A percentile compares a stretch with the other conserved stretches of the same genome.
phyloP scores from a whole-genome alignment of 257 asterid species.

The Eucommia ulmoides region DNA sequence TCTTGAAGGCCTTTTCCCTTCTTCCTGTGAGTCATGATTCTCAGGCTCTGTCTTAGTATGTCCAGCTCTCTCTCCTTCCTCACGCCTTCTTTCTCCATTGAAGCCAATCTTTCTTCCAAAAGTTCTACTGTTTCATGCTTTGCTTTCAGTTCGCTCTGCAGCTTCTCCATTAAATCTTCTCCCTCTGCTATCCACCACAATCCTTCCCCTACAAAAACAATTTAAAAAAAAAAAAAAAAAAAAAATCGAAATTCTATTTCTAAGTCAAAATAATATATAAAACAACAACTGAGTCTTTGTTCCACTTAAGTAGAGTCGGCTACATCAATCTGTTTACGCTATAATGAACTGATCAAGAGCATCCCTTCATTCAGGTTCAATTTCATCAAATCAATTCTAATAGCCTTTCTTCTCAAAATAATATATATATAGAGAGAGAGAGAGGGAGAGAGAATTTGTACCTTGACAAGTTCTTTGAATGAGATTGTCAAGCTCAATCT shows the following conservation, averaged over 20 bases:
- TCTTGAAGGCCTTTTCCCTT: neutral
- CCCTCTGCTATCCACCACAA: neutral
- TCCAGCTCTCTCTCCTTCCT: neutral
- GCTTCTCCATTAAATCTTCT: neutral
- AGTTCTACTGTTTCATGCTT: neutral
- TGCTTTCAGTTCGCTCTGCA: neutral
- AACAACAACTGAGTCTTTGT: neutral
- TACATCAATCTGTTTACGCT: neutral
- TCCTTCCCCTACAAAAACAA: neutral
- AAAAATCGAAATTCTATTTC: neutral
- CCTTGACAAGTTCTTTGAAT: neutral
- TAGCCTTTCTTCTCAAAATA: neutral
- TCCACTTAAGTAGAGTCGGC: neutral
- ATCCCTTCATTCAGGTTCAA: neutral
- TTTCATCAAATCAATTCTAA: neutral
- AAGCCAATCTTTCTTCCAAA: neutral
- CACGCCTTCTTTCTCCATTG: neutral
- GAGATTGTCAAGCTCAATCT: neutral
- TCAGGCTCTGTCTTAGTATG: neutral
- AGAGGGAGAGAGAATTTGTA: neutral
- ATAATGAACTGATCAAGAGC: too few relatives aligned
- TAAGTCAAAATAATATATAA: too few relatives aligned
- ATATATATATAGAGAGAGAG: neutral
- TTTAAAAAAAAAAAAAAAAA: too few relatives aligned
- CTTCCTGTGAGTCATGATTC: neutral